Evolutionary conservation across 202 grass and related monocot genomes (phyloP).

Genomic region (Sporobolus alterniflorus): DNA sequence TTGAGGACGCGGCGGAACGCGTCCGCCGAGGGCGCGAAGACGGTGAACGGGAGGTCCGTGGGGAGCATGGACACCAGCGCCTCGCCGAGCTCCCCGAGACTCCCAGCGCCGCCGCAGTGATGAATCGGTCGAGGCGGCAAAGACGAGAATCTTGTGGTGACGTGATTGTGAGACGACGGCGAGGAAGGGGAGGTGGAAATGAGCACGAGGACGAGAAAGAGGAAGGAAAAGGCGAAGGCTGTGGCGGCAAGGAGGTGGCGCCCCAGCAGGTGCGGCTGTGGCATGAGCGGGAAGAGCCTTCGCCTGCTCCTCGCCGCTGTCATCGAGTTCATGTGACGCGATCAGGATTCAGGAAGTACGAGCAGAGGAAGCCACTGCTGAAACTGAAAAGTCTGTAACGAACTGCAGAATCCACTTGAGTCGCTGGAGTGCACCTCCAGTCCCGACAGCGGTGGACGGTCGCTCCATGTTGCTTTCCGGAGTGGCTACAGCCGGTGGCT

Average conservation of each 20-base stretch:
- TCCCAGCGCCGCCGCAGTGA: not conserved
- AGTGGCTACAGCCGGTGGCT: not conserved
- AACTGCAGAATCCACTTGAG: too few relatives aligned
- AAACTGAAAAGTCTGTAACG: not conserved
- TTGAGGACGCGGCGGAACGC: constrained; percentile 53
- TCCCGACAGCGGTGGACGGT: not conserved
- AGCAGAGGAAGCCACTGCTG: not conserved
- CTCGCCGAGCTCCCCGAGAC: constrained; percentile 65
- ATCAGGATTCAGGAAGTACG: not conserved
- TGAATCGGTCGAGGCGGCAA: not conserved
- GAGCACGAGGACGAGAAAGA: constrained; percentile 30
- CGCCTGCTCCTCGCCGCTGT: not conserved
- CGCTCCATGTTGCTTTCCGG: not conserved
- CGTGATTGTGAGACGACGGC: not conserved
- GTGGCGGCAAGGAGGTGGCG: constrained; percentile 10
- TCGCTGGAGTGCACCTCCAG: too few relatives aligned
- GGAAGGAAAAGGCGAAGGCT: not conserved
- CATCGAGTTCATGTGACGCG: not conserved
- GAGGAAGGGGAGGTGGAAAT: not conserved
- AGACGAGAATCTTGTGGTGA: not conserved
- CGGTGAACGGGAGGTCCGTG: constrained; percentile 68
- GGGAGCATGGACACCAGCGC: constrained; percentile 88
- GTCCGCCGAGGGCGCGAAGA: constrained; percentile 62
- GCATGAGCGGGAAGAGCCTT: not conserved
- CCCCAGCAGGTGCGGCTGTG: not conserved